Evolutionary conservation across 306 rosid species (phyloP).

Genomic region (Prunus persica): Prunus_persica_NCBIv2 NC_034009.1:1592501-1593000

Average conservation of each 20-base stretch:
- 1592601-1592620: constrained; percentile 15
- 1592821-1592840: constrained; percentile 32
- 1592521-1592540: constrained; percentile 32
- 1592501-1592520: constrained; percentile 30
- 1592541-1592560: constrained; percentile 30
- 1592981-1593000: constrained; percentile 36
- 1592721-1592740: constrained; percentile 32
- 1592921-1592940: constrained; percentile 28
- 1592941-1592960: constrained; percentile 34
- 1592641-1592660: constrained; percentile 35
- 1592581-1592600: constrained; percentile 25
- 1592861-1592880: constrained; percentile 37
- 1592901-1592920: constrained; percentile 36
- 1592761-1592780: constrained; percentile 33
- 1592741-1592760: constrained; percentile 30
- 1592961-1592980: constrained; percentile 31
- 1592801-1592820: constrained; percentile 20
- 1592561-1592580: constrained; percentile 12
- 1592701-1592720: constrained; percentile 29
- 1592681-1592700: constrained; percentile 8
- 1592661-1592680: constrained; percentile 30
- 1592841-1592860: constrained; percentile 27
- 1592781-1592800: constrained; percentile 23
- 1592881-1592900: constrained; percentile 31
- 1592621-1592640: constrained; percentile 25